These are phyloP conservation scores for Fusarium nanum DNA, from an alignment of 2,329 filamentous ascomycete genomes.

Conservation along the genomic window DNA sequence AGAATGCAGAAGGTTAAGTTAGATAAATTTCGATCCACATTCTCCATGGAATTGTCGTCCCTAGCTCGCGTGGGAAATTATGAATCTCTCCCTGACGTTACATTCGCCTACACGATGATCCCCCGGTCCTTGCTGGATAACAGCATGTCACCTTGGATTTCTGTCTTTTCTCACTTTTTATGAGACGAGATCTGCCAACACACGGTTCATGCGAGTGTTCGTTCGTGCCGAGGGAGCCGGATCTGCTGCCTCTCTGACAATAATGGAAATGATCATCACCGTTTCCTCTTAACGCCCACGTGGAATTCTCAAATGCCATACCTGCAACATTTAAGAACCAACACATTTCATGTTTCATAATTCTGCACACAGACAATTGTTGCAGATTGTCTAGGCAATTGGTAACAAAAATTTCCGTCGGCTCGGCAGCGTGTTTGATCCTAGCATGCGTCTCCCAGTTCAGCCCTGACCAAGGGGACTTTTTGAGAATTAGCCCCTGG, in stretches of 20 bases:
- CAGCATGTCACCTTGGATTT: background rate
- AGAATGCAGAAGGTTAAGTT: background rate
- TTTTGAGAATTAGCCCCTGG: background rate
- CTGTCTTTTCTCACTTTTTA: background rate
- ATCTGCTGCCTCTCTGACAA: background rate
- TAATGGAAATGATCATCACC: background rate
- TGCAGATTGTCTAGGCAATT: background rate
- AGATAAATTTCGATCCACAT: background rate
- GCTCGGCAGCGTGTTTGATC: slow-evolving; percentile 7
- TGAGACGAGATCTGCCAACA: background rate
- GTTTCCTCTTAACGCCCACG: background rate
- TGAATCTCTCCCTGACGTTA: background rate
- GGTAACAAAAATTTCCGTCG: background rate
- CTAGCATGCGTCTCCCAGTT: slow-evolving; percentile 7
- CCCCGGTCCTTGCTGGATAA: background rate
- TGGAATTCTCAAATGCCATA: background rate
- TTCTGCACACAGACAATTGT: background rate
- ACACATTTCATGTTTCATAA: slow-evolving; percentile 9
- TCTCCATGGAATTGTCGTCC: background rate
- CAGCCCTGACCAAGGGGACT: background rate
- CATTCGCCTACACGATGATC: background rate
- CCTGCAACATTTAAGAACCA: background rate
- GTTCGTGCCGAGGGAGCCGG: background rate
- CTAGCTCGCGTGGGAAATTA: background rate
- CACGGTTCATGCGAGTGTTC: background rate